Evolutionary conservation across 495 filamentous ascomycete genomes (phyloP).

Genomic region (Acidomyces sp.): DNA sequence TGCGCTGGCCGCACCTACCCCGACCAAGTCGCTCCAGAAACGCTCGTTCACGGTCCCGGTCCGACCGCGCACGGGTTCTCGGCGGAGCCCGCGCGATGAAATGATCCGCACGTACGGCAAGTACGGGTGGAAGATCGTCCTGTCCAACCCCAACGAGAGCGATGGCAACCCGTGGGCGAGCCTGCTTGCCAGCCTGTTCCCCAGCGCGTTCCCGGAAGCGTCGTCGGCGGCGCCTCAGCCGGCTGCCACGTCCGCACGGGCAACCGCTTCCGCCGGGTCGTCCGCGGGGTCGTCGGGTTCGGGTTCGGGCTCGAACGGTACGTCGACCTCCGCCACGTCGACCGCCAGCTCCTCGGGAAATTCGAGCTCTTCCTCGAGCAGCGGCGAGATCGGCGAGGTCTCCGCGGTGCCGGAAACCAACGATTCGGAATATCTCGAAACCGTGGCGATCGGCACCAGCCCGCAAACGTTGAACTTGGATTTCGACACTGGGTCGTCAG

Average conservation of each 20-base stretch:
- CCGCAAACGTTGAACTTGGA: constrained; percentile 62
- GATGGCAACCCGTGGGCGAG: neutral
- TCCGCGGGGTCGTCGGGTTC: too few species aligned
- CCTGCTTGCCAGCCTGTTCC: too few species aligned
- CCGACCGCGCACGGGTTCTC: constrained; percentile 1
- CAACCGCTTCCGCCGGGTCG: too few species aligned
- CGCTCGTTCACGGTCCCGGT: constrained; percentile 3
- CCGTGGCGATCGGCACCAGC: constrained; percentile 58
- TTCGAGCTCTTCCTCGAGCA: constrained; percentile 1
- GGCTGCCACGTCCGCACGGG: neutral
- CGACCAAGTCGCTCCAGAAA: neutral
- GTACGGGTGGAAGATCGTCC: constrained; percentile 17
- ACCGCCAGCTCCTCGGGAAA: too few species aligned
- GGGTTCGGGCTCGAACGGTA: too few species aligned
- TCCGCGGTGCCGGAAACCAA: constrained; percentile 46
- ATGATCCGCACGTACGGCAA: constrained; percentile 12
- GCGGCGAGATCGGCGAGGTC: constrained; percentile 36
- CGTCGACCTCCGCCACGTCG: too few species aligned
- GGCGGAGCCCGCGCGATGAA: constrained; percentile 3
- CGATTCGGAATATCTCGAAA: constrained; percentile 57
- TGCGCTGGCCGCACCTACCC: constrained; percentile 16
- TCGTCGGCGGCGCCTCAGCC: neutral
- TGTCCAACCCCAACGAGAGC: constrained; percentile 1
- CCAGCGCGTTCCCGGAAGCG: too few species aligned
- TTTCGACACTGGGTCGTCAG: constrained; percentile 74